Evolutionary conservation across 345 rosid genomes (phyloP).

Genomic region (Rhodomyrtus tomentosa): DNA sequence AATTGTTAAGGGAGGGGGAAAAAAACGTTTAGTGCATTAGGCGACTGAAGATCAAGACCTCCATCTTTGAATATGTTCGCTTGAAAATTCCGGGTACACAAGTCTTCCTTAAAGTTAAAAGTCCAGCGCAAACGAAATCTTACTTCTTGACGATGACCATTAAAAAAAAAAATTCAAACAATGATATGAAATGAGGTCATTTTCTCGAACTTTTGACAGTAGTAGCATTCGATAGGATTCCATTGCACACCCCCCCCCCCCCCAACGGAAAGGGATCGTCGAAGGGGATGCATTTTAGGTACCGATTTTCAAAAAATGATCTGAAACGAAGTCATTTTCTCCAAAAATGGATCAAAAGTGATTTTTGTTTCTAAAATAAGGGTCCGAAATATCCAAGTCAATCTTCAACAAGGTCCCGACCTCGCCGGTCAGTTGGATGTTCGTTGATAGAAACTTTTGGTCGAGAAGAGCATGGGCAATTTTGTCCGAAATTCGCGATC

Average conservation of each 20-base stretch:
- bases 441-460: background rate
- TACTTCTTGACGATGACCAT: background rate
- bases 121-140: background rate
- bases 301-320: rapidly evolving
- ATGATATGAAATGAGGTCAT: rapidly evolving
- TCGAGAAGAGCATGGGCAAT: rapidly evolving
- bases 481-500: background rate
- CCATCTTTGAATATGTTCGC: background rate
- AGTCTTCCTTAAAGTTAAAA: background rate
- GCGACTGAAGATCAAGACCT: background rate
- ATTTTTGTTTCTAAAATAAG: background rate
- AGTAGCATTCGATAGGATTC: too few relatives aligned
- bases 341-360: background rate
- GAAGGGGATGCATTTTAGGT: too few relatives aligned
- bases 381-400: background rate
- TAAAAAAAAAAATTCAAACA: rapidly evolving
- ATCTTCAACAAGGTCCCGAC: rapidly evolving
- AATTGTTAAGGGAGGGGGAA: background rate
- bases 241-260: too few relatives aligned
- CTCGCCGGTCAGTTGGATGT: background rate
- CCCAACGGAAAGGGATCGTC: too few relatives aligned
- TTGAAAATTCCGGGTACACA: background rate
- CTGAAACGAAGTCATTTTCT: background rate
- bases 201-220: too few relatives aligned
- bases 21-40: background rate